Base-by-base conservation (phyloP, 345 rosid genomes). In the Geranium rotundifolium region DNA sequence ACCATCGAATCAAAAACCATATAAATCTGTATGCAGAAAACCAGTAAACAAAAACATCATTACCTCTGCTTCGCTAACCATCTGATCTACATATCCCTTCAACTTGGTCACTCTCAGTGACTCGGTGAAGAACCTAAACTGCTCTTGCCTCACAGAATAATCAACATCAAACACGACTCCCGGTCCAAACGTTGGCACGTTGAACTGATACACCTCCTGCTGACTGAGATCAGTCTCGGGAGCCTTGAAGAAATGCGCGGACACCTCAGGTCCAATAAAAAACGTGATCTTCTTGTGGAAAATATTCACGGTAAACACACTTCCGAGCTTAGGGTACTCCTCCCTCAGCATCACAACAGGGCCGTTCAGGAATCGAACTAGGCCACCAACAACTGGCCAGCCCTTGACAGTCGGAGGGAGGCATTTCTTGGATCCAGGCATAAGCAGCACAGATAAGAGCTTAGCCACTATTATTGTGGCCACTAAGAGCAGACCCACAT, bases 101-200 rank as follows among this genome's bases (percentile, higher is more conserved):
- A 90, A 79, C 76, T 86, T 90, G 66, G 71, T 90, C 9, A 86
- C 93, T 64, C 99, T 72, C 17, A 93, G 77, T 3, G 99, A 74
- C 78, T 90, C 99, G 0, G 97, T 92, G 64, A 92, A 92, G 83
- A 92, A 92, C 54, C 98, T 82, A 67, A 92, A 92, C 73, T 92
- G 97, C 80, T 92, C 98, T 69, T 89, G 98, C 56, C 98, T 79
- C 29, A 92, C 61, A 1, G 91, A 65, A 66, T 92, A 92, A 66
- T 92, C 95, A 4, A 92, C 98, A 64, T 89, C 98, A 62, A 92
- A 92, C 55, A 92, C 98, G 23, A 92, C 98, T 29, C 98, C 97
- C 7, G 93, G 98, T 18, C 98, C 98, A 64, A 92, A 92, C 58
- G 95, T 85, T 9, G 97, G 98, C 60, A 92, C 98, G 70, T 92